A percentile compares a stretch with the other conserved stretches of the same genome.
Evolutionary conservation across 805 yeast species (phyloP).

Genomic region (Hanseniaspora lindneri): DNA sequence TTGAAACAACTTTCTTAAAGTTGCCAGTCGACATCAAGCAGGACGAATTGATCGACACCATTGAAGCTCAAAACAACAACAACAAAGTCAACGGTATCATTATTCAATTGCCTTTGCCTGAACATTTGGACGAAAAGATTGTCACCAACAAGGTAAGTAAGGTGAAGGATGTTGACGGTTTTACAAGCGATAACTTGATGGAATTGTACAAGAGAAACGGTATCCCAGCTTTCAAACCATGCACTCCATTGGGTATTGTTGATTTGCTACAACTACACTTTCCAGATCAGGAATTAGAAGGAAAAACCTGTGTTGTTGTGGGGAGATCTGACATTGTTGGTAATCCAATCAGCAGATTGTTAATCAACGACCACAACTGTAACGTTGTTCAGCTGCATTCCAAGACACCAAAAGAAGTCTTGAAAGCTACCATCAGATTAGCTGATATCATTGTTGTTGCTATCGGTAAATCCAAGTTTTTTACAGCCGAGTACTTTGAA

Average conservation of each 20-base stretch:
- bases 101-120: conserved; percentile 83
- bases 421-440: conserved; percentile 43
- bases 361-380: conserved; percentile 55
- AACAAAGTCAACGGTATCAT: conserved; percentile 71
- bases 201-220: conserved; percentile 84
- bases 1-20: conserved; percentile 52
- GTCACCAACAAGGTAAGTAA: conserved; percentile 73
- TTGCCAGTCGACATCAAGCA: conserved; percentile 46
- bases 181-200: conserved; percentile 78
- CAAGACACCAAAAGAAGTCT: conserved; percentile 39
- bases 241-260: conserved; percentile 92
- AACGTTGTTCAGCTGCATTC: conserved; percentile 87
- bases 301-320: conserved; percentile 77
- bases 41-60: conserved; percentile 44
- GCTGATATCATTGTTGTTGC: conserved; percentile 86
- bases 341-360: conserved; percentile 75
- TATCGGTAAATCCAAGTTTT: conserved; percentile 57
- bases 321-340: conserved; percentile 97
- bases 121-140: conserved; percentile 60
- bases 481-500: conserved; percentile 66
- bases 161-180: conserved; percentile 90
- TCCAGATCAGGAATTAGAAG: conserved; percentile 42
- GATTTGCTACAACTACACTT: conserved; percentile 61
- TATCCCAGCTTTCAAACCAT: conserved; percentile 69
- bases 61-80: conserved; percentile 59